phyloP scores from a whole-genome alignment of 176 grass and related monocot genomes.

The Juncus effusus region DNA sequence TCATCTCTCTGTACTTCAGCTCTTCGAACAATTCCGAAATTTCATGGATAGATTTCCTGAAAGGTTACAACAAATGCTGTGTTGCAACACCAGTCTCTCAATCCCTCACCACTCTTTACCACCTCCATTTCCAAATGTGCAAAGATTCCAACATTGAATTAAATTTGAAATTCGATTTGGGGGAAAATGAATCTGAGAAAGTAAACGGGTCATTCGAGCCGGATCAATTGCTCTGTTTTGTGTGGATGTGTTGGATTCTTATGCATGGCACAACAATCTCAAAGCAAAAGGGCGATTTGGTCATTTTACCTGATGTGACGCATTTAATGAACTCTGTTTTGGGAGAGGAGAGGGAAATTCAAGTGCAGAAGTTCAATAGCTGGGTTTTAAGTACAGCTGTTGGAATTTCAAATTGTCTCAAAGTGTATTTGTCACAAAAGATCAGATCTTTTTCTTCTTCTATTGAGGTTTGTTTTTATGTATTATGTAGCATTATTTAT shows the following conservation, averaged over 20 bases:
- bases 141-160: constrained; percentile 22
- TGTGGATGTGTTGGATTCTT: constrained; percentile 88
- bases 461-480: no score
- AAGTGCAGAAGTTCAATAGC: constrained; percentile 58
- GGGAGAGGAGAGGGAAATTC: constrained; percentile 37
- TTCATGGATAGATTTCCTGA: constrained; percentile 56
- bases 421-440: constrained; percentile 57
- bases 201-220: constrained; percentile 47
- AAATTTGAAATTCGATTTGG: constrained; percentile 43
- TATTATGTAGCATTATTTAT: no score
- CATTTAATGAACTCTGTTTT: constrained; percentile 59
- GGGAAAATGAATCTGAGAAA: constrained; percentile 43
- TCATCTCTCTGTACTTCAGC: constrained; percentile 60
- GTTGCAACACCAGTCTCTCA: constrained; percentile 48
- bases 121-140: constrained; percentile 54
- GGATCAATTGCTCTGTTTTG: constrained; percentile 46
- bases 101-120: constrained; percentile 54
- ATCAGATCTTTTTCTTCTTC: constrained; percentile 22
- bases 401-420: constrained; percentile 48
- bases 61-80: constrained; percentile 78
- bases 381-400: constrained; percentile 57
- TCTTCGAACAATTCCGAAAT: neutral
- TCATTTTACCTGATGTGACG: constrained; percentile 49
- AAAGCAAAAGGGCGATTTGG: constrained; percentile 28
- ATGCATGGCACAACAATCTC: constrained; percentile 29